Conservation (phyloP, 2,329 filamentous ascomycete genomes). For the Grosmannia clavigera region DNA sequence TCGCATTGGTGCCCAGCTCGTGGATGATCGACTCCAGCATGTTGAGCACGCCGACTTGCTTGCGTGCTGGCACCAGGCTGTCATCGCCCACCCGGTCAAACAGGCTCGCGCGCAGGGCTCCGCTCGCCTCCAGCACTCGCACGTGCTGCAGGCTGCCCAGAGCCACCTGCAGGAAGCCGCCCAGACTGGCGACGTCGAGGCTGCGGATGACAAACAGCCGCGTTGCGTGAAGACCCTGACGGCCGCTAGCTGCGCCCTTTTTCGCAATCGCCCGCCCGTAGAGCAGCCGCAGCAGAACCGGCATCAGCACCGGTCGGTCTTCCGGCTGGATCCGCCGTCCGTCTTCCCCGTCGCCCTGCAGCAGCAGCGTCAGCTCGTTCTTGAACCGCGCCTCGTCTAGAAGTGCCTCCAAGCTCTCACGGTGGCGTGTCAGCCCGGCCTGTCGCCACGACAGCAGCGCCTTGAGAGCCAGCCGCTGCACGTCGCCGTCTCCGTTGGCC, state of each 20-base stretch:
- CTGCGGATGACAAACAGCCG: conserved; percentile 71
- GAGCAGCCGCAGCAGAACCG: conserved; percentile 71
- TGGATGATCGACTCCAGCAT: conserved; percentile 82
- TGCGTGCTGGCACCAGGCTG: conserved; percentile 49
- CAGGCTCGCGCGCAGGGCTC: conserved; percentile 34
- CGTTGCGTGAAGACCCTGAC: conserved; percentile 69
- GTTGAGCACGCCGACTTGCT: conserved; percentile 82
- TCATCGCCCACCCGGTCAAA: conserved; percentile 23
- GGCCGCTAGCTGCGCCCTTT: conserved; percentile 62
- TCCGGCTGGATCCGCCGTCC: conserved; percentile 48
- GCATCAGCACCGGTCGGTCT: conserved; percentile 65
- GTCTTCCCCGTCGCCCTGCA: conserved; percentile 34
- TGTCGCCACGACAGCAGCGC: conserved; percentile 85
- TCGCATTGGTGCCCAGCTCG: conserved; percentile 64
- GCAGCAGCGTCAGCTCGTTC: conserved; percentile 82
- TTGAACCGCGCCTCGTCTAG: conserved; percentile 86
- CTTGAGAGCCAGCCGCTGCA: conserved; percentile 76
- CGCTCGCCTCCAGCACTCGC: conserved; percentile 35
- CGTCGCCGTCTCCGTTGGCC: conserved; percentile 77
- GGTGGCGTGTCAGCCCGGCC: conserved; percentile 59
- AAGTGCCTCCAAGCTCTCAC: conserved; percentile 74
- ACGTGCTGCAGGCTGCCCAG: conserved; percentile 57
- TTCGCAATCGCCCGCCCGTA: conserved; percentile 84
- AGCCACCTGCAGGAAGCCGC: conserved; percentile 71
- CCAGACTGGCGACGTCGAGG: conserved; percentile 61